phyloP scores from a whole-genome alignment of 176 grass and related monocot genomes.

The Secale cereale region DNA sequence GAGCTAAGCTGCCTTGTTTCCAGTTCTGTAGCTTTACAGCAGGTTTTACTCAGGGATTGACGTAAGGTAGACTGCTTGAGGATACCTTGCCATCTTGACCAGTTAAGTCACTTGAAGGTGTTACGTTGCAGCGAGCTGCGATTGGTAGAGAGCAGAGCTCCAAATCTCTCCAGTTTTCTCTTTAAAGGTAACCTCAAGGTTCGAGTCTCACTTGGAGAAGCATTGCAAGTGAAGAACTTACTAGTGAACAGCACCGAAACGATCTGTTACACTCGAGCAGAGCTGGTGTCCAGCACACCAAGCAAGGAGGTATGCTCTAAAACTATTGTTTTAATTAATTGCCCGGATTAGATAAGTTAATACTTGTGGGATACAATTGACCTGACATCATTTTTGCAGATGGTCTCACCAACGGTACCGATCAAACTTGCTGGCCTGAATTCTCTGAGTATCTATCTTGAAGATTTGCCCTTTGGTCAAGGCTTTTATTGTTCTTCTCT shows the following conservation, averaged over 20 bases:
- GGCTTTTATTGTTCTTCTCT: background rate
- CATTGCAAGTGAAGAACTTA: conserved; percentile 3
- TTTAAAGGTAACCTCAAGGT: background rate
- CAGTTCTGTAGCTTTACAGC: background rate
- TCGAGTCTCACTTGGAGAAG: background rate
- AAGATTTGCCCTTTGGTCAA: background rate
- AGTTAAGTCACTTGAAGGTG: background rate
- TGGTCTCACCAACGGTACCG: background rate
- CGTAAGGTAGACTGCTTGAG: background rate
- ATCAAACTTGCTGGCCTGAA: background rate
- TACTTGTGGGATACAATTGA: background rate
- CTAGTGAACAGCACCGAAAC: background rate
- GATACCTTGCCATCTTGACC: conserved; percentile 14
- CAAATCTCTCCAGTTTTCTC: background rate
- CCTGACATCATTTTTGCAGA: background rate
- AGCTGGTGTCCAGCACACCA: background rate
- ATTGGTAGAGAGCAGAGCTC: background rate
- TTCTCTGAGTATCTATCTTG: background rate
- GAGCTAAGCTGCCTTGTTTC: background rate
- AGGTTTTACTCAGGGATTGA: background rate
- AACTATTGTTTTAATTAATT: background rate
- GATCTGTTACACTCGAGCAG: background rate
- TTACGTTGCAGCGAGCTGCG: background rate
- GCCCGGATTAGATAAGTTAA: background rate
- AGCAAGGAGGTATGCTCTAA: conserved; percentile 1